phyloP scores from a whole-genome alignment of 306 rosid genomes.

The Chamaecrista fasciculata region DNA sequence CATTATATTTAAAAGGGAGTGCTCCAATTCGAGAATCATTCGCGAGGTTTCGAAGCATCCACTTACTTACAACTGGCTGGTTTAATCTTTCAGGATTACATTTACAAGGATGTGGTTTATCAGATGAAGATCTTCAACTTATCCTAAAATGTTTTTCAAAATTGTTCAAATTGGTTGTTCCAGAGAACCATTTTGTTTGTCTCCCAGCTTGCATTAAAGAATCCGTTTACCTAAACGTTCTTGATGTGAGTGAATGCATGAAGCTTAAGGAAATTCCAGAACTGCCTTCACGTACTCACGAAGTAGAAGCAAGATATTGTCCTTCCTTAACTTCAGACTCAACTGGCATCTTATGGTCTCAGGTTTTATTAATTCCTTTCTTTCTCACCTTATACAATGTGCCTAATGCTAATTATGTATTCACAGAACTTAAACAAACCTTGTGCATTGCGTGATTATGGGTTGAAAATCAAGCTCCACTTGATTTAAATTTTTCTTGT shows the following conservation, averaged over 20 bases:
- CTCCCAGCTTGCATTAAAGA: slow-evolving; percentile 28
- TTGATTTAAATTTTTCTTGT: too few relatives aligned
- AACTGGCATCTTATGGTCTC: slow-evolving; percentile 5
- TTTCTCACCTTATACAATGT: neutral
- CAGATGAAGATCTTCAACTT: slow-evolving; percentile 7
- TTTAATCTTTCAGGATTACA: neutral
- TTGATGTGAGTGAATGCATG: neutral
- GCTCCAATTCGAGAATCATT: neutral
- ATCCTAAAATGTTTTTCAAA: neutral
- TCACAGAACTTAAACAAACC: neutral
- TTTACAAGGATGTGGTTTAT: neutral
- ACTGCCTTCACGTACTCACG: neutral
- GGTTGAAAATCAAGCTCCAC: too few relatives aligned
- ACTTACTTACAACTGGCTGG: neutral
- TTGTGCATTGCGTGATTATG: too few relatives aligned
- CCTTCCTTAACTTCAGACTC: neutral
- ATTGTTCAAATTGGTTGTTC: neutral
- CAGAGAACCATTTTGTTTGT: neutral
- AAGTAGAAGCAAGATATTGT: neutral
- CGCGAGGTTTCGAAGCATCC: neutral
- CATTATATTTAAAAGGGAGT: neutral
- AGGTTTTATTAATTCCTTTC: neutral
- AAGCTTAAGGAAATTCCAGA: slow-evolving; percentile 10
- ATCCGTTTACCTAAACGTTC: neutral
- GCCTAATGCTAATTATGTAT: neutral